Percentiles rank a stretch among this genome's conserved stretches.
phyloP scores from a whole-genome alignment of 2,329 filamentous ascomycete species.

The Xylariaceae sp. region DNA sequence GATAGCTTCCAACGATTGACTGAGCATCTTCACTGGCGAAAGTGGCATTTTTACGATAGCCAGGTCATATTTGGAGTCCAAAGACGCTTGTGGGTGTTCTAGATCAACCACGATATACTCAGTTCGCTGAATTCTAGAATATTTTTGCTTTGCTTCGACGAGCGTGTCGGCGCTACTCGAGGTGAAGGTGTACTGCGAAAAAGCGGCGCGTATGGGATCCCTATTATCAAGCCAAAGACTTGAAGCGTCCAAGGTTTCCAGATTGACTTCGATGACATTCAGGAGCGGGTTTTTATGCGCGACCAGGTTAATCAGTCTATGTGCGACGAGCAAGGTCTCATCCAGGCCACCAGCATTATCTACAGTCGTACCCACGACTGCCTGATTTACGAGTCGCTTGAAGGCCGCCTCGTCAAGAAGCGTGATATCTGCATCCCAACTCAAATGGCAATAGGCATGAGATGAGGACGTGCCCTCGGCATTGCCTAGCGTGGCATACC shows the following conservation, averaged over 20 bases:
- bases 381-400: neutral
- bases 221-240: neutral
- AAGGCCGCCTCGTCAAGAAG: neutral
- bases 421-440: slow-evolving; percentile 3
- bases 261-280: neutral
- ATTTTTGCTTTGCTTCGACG: neutral
- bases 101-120: too few species aligned
- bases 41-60: too few species aligned
- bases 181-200: neutral
- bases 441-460: neutral
- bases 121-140: neutral
- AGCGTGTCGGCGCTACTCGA: neutral
- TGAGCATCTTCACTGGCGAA: neutral
- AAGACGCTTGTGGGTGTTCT: too few species aligned
- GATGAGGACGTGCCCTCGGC: neutral
- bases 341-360: too few species aligned
- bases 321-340: neutral
- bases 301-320: neutral
- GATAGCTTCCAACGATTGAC: too few species aligned
- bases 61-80: too few species aligned
- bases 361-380: too few species aligned
- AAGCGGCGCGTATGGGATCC: neutral
- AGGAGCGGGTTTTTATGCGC: slow-evolving; percentile 3
- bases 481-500: neutral
- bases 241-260: neutral